These are phyloP conservation scores for Raffaelea arxii DNA, from an alignment of 2,329 filamentous ascomycete genomes.

Conservation along the genomic window DNA sequence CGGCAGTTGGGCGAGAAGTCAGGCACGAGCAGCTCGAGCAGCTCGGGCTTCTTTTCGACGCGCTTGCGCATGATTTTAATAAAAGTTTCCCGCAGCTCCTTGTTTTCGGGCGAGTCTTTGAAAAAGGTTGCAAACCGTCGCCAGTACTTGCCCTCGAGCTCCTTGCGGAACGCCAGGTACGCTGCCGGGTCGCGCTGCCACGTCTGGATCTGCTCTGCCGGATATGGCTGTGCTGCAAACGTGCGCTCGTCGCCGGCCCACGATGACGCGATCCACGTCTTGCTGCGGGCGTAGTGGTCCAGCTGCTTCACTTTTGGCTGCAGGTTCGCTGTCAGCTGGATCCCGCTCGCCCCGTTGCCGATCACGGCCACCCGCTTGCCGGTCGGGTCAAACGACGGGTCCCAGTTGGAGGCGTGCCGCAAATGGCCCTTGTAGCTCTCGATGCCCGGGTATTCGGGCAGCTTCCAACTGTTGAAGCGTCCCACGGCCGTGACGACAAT, in stretches of 20 bases:
- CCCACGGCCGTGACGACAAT: conserved; percentile 55
- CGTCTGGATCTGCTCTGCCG: conserved; percentile 40
- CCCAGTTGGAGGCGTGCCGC: conserved; percentile 48
- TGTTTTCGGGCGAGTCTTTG: conserved; percentile 40
- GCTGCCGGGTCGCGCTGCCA: conserved; percentile 50
- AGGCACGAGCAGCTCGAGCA: conserved; percentile 48
- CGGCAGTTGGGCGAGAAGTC: conserved; percentile 56
- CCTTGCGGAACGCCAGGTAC: conserved; percentile 52
- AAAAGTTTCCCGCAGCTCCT: conserved; percentile 35
- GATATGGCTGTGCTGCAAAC: conserved; percentile 38
- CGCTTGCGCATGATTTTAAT: conserved; percentile 42
- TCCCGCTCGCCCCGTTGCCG: conserved; percentile 44
- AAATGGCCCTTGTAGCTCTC: conserved; percentile 40
- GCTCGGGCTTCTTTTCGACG: conserved; percentile 41
- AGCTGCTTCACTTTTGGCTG: conserved; percentile 39
- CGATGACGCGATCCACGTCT: conserved; percentile 58
- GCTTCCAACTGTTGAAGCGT: conserved; percentile 44
- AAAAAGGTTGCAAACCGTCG: conserved; percentile 45
- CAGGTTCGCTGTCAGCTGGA: conserved; percentile 38
- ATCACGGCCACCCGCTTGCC: conserved; percentile 42
- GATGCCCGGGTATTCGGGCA: conserved; percentile 41
- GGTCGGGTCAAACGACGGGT: conserved; percentile 34
- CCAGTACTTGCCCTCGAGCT: conserved; percentile 52
- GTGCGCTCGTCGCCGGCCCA: conserved; percentile 47
- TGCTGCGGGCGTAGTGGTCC: conserved; percentile 55